A percentile compares a stretch with the other conserved stretches of the same genome.
Evolutionary conservation across 129 eudicot species (phyloP).

Genomic region (Centaurea solstitialis): DNA sequence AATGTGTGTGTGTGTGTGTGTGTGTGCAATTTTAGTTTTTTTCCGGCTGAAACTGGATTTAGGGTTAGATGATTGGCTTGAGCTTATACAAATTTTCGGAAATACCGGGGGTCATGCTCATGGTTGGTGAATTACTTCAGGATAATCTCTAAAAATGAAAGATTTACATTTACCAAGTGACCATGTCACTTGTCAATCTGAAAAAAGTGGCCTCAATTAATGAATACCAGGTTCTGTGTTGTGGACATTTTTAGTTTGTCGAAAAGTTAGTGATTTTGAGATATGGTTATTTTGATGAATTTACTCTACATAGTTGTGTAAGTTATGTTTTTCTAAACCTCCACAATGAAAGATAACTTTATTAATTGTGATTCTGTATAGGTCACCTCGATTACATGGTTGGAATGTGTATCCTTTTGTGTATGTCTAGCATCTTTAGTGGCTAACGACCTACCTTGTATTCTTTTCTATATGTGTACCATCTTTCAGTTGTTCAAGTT

Average conservation of each 20-base stretch:
- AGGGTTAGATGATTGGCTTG: constrained; percentile 9
- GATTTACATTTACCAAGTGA: neutral
- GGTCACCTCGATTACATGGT: neutral
- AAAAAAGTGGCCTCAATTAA: neutral
- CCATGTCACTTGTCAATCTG: neutral
- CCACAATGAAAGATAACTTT: neutral
- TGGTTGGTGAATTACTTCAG: constrained; percentile 1
- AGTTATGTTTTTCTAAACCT: no score
- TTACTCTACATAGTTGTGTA: neutral
- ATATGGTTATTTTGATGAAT: neutral
- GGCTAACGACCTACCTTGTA: neutral
- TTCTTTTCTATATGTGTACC: neutral
- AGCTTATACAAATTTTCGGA: neutral
- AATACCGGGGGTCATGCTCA: neutral
- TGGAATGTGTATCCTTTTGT: neutral
- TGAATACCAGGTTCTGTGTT: neutral
- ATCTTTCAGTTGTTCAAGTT: neutral
- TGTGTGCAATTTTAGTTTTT: neutral
- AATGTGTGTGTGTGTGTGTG: neutral
- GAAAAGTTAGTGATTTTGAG: neutral
- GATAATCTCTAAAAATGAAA: constrained; percentile 6
- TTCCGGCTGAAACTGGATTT: constrained; percentile 5
- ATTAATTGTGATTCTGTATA: neutral
- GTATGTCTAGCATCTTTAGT: neutral
- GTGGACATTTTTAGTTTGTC: neutral